Conservation (phyloP, 73 alveolate species). For the Paramecium sonneborni region DNA sequence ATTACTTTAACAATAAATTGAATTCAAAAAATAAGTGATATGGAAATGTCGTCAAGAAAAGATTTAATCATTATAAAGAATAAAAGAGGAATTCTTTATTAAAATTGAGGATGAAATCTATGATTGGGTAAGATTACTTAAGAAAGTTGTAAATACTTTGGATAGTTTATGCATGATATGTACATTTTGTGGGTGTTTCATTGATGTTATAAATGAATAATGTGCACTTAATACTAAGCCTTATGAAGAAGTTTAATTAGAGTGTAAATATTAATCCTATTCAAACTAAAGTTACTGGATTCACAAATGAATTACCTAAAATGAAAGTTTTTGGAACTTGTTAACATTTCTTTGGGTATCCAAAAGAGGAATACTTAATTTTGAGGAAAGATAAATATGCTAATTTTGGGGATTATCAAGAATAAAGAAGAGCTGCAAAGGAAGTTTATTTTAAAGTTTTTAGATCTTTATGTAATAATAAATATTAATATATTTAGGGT, state of each 20-base stretch:
- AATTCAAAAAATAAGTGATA: conserved; percentile 76
- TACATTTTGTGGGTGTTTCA: conserved; percentile 75
- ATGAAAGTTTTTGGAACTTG: conserved; percentile 47
- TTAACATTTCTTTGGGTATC: conserved; percentile 45
- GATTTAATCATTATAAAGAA: conserved; percentile 54
- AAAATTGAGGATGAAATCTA: conserved; percentile 75
- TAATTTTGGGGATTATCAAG: conserved; percentile 23
- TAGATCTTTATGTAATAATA: conserved; percentile 13
- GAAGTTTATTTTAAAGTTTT: conserved; percentile 21
- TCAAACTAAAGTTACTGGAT: conserved; percentile 10
- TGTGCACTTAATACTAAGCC: conserved; percentile 40
- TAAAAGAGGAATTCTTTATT: conserved; percentile 60
- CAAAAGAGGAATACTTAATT: conserved; percentile 26
- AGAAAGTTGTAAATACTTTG: conserved; percentile 71
- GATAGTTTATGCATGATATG: conserved; percentile 74
- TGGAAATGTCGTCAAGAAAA: conserved; percentile 75
- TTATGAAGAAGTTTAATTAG: conserved; percentile 44
- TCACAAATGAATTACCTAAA: conserved; percentile 1
- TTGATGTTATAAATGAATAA: conserved; percentile 74
- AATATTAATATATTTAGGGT: not conserved
- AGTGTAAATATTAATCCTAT: not conserved
- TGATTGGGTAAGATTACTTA: conserved; percentile 79
- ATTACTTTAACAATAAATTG: conserved; percentile 62
- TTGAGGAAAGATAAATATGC: conserved; percentile 42
- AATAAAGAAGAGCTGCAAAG: conserved; percentile 33